Evolutionary conservation across 257 asterid genomes (phyloP).

Genomic region (Prunella vulgaris): DNA sequence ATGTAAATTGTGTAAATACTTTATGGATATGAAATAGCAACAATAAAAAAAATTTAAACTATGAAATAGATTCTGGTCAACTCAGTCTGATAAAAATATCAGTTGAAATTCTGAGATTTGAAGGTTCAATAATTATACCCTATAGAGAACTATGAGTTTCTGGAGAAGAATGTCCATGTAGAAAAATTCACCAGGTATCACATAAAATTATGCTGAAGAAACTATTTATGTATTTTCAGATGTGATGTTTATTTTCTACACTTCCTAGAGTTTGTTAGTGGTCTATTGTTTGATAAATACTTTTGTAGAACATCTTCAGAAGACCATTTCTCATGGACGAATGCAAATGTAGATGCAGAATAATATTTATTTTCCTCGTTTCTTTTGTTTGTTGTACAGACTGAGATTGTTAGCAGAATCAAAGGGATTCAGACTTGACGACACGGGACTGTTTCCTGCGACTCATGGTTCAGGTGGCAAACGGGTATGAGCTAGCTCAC

Average conservation of each 20-base stretch:
- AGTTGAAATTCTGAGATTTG: not conserved
- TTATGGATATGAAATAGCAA: not conserved
- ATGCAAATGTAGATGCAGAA: not conserved
- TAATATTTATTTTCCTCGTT: too few relatives aligned
- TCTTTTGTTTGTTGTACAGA: slow-evolving; percentile 30
- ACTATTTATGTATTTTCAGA: not conserved
- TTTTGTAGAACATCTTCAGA: too few relatives aligned
- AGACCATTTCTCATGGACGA: not conserved
- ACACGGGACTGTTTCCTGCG: slow-evolving; percentile 54
- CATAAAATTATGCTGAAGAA: not conserved
- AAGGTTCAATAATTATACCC: not conserved
- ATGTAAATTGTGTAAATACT: not conserved
- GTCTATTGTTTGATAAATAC: not conserved
- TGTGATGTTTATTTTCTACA: not conserved
- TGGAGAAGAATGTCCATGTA: not conserved
- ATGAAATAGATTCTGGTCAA: not conserved
- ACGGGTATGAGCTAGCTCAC: slow-evolving; percentile 40
- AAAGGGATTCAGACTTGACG: slow-evolving; percentile 50
- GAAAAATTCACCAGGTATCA: not conserved
- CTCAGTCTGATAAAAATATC: not conserved
- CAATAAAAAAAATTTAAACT: not conserved
- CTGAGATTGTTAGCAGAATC: slow-evolving; percentile 78
- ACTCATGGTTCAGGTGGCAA: slow-evolving; percentile 45
- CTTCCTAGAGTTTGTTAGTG: not conserved
- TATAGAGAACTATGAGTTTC: not conserved